A percentile compares a stretch with the other conserved stretches of the same genome.
Evolutionary conservation across 371 early-diverging fungal genomes (phyloP).

Genomic region (Lichtheimia corymbifera): DNA sequence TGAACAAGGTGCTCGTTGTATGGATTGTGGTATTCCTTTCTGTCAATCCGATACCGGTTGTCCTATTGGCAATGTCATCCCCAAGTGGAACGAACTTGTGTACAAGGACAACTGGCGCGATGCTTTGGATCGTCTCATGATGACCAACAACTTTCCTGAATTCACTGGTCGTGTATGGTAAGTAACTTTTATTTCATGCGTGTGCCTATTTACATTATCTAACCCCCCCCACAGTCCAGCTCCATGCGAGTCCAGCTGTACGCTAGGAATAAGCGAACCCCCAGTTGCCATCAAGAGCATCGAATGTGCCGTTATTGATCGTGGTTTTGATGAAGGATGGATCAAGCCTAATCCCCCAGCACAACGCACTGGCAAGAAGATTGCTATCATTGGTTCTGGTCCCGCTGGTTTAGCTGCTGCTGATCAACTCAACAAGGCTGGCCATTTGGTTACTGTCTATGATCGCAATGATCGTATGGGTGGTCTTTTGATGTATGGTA

Average conservation of each 20-base stretch:
- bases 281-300: constrained; percentile 97
- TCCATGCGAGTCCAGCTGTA: constrained; percentile 78
- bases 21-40: constrained; percentile 98
- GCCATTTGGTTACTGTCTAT: constrained; percentile 92
- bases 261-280: constrained; percentile 84
- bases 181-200: constrained; percentile 27
- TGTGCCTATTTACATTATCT: constrained; percentile 1
- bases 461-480: constrained; percentile 96
- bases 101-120: constrained; percentile 93
- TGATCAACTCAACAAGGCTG: constrained; percentile 96
- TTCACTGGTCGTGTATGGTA: constrained; percentile 65
- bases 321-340: constrained; percentile 95
- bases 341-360: constrained; percentile 83
- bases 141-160: constrained; percentile 98
- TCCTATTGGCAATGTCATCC: constrained; percentile 96
- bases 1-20: constrained; percentile 95
- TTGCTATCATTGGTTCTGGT: constrained; percentile 94
- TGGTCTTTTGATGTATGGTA: constrained; percentile 96
- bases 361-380: constrained; percentile 77
- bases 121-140: constrained; percentile 87
- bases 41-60: constrained; percentile 96
- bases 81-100: constrained; percentile 97
- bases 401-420: constrained; percentile 96
- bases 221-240: constrained; percentile 67
- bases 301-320: constrained; percentile 96